Conservation (phyloP, 192 early-diverging fungal species). For the Glomus cerebriforme region DNA sequence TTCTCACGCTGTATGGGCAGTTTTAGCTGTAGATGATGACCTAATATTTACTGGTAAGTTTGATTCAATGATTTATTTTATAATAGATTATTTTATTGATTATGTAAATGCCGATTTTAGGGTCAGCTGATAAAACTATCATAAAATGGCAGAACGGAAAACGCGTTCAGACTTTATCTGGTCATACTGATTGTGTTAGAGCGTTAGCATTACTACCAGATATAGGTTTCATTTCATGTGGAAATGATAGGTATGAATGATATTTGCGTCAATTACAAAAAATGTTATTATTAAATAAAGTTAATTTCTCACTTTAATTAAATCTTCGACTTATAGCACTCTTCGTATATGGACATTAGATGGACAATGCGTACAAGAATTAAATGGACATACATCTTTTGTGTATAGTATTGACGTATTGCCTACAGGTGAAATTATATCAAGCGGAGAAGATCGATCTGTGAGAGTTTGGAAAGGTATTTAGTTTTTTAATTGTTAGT, state of each 20-base stretch:
- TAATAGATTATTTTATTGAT: constrained; percentile 1
- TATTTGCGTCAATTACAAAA: constrained; percentile 2
- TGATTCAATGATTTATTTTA: neutral
- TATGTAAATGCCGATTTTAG: constrained; percentile 41
- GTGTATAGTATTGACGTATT: constrained; percentile 81
- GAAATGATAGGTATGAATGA: constrained; percentile 77
- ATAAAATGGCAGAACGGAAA: constrained; percentile 79
- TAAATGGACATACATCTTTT: constrained; percentile 90
- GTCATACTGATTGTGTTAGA: constrained; percentile 94
- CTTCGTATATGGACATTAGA: constrained; percentile 79
- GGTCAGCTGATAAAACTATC: constrained; percentile 91
- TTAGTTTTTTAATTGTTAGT: neutral
- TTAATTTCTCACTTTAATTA: neutral
- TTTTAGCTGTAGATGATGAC: constrained; percentile 72
- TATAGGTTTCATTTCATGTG: constrained; percentile 79
- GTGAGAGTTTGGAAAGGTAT: constrained; percentile 82
- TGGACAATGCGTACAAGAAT: constrained; percentile 71
- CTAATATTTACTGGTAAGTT: constrained; percentile 73
- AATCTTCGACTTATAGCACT: constrained; percentile 48
- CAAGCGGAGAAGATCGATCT: constrained; percentile 92
- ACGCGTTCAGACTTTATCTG: constrained; percentile 62
- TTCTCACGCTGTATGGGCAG: constrained; percentile 87
- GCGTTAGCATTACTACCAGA: constrained; percentile 63
- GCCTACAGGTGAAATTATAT: constrained; percentile 78
- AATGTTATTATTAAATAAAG: constrained; percentile 2